Evolutionary conservation across 306 rosid genomes (phyloP).

Genomic region (Hippophae tibetana): DNA sequence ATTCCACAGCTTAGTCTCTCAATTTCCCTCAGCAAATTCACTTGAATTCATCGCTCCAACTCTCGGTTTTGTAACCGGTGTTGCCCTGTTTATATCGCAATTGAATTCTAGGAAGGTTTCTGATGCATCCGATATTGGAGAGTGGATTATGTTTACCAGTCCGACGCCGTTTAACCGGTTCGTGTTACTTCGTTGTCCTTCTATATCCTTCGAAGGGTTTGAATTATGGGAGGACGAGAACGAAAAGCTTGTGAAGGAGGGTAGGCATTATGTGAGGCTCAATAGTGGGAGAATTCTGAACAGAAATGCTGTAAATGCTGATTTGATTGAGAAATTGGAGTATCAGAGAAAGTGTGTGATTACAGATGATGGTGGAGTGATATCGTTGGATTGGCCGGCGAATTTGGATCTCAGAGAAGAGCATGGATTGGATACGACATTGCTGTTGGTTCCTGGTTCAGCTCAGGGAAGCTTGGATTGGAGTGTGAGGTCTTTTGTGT

Average conservation of each 20-base stretch:
- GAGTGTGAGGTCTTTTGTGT: slow-evolving; percentile 42
- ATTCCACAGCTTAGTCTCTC: slow-evolving; percentile 32
- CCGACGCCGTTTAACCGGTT: slow-evolving; percentile 86
- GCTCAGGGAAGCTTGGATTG: slow-evolving; percentile 65
- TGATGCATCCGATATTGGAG: slow-evolving; percentile 34
- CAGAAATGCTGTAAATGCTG: background rate
- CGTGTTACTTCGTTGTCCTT: slow-evolving; percentile 70
- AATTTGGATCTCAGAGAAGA: slow-evolving; percentile 67
- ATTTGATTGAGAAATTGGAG: slow-evolving; percentile 26
- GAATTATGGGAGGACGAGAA: slow-evolving; percentile 29
- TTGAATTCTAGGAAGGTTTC: slow-evolving; percentile 1
- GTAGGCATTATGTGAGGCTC: slow-evolving; percentile 43
- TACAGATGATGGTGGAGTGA: slow-evolving; percentile 67
- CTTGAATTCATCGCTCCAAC: slow-evolving; percentile 51
- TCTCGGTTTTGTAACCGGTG: slow-evolving; percentile 57
- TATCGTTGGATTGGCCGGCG: slow-evolving; percentile 89
- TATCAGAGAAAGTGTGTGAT: slow-evolving; percentile 75
- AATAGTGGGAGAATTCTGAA: slow-evolving; percentile 39
- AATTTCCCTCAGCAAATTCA: slow-evolving; percentile 29
- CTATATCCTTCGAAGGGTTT: slow-evolving; percentile 25
- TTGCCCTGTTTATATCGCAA: slow-evolving; percentile 34
- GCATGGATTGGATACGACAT: slow-evolving; percentile 77
- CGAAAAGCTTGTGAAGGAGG: slow-evolving; percentile 54
- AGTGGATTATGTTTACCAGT: slow-evolving; percentile 58
- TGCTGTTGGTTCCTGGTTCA: slow-evolving; percentile 82